phyloP scores from a whole-genome alignment of 2,329 filamentous ascomycete genomes.

The Camillea tinctor region DNA sequence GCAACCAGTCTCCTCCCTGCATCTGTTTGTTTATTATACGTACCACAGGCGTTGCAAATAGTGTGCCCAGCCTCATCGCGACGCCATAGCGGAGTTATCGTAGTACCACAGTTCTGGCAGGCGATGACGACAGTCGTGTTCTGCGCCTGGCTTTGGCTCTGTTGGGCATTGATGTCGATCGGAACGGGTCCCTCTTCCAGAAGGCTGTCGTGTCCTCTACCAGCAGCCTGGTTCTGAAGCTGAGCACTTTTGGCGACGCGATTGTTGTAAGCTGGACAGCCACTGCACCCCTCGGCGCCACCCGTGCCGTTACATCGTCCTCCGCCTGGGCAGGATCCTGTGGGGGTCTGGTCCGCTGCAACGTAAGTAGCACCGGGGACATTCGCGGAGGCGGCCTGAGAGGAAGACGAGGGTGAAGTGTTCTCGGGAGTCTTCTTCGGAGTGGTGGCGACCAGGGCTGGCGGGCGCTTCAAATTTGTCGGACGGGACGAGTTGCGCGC shows the following conservation, averaged over 20 bases:
- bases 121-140: slow-evolving; percentile 73
- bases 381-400: slow-evolving; percentile 39
- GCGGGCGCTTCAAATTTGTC: slow-evolving; percentile 81
- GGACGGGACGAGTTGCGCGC: slow-evolving; percentile 88
- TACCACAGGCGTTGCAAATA: slow-evolving; percentile 98
- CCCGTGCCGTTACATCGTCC: slow-evolving; percentile 96
- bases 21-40: slow-evolving; percentile 38
- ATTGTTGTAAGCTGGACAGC: slow-evolving; percentile 97
- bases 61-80: slow-evolving; percentile 92
- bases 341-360: slow-evolving; percentile 68
- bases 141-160: slow-evolving; percentile 37
- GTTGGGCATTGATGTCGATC: slow-evolving; percentile 50
- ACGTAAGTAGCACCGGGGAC: slow-evolving; percentile 67
- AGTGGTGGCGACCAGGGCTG: slow-evolving; percentile 47
- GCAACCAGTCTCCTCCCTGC: slow-evolving; percentile 8
- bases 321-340: slow-evolving; percentile 92
- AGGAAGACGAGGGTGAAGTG: slow-evolving; percentile 37
- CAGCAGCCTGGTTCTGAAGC: slow-evolving; percentile 40
- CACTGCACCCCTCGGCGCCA: slow-evolving; percentile 90
- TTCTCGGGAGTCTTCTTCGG: slow-evolving; percentile 44
- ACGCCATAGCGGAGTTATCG: slow-evolving; percentile 93
- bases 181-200: slow-evolving; percentile 41
- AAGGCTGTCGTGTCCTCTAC: slow-evolving; percentile 24
- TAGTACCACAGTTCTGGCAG: slow-evolving; percentile 95
- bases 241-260: slow-evolving; percentile 84